A percentile compares a stretch with the other conserved stretches of the same genome.
These are phyloP conservation scores for Suhomyces kunorum DNA, from an alignment of 1,139 yeast species.

Conservation along the genomic window DNA sequence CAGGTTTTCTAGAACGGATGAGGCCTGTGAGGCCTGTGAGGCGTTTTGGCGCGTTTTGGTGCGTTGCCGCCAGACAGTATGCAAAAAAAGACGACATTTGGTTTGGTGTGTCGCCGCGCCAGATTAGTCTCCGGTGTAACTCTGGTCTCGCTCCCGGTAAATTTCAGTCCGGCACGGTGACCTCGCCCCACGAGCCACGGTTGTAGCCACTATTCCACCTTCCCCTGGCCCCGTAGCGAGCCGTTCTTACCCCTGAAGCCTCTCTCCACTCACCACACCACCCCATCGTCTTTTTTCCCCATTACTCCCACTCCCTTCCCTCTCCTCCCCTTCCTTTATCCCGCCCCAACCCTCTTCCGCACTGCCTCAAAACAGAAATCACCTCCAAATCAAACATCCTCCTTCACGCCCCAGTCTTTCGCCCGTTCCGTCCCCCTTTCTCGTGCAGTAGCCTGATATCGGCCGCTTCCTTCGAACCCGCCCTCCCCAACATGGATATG, in stretches of 20 bases:
- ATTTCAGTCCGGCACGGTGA: background rate
- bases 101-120: no score
- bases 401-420: constrained; percentile 1
- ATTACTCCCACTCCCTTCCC: background rate
- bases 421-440: constrained; percentile 1
- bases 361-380: constrained; percentile 6
- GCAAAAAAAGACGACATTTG: no score
- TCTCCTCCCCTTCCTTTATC: background rate
- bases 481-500: constrained; percentile 6
- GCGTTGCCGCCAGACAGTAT: no score
- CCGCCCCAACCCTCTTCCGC: constrained; percentile 5
- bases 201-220: background rate
- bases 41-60: no score
- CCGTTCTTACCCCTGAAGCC: no score
- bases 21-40: no score
- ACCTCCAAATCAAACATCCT: background rate
- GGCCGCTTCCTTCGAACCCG: background rate
- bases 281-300: background rate
- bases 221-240: background rate
- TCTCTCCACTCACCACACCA: background rate
- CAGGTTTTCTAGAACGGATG: no score
- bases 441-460: background rate
- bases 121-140: background rate
- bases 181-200: no score
- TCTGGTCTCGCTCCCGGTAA: background rate